A percentile compares a stretch with the other conserved stretches of the same genome.
Evolutionary conservation across 164 flowering plant species (phyloP).

Genomic region (Vitis labrusca): DNA sequence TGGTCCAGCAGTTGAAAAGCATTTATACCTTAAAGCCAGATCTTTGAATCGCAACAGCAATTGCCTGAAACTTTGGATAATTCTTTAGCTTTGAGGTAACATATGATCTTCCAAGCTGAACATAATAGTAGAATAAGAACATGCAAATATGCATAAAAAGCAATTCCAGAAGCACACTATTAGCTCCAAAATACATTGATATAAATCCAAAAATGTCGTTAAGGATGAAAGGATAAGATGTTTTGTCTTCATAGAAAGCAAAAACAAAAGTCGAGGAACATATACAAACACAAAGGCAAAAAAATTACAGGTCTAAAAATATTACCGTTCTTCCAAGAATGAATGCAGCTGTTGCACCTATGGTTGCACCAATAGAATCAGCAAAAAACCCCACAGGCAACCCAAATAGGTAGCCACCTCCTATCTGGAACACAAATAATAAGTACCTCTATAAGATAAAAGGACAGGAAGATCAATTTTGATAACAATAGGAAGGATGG

Average conservation of each 20-base stretch:
- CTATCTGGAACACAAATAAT: slow-evolving; percentile 46
- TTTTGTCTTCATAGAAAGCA: neutral
- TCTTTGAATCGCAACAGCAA: slow-evolving; percentile 29
- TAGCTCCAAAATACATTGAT: neutral
- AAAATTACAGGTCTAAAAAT: slow-evolving; percentile 4
- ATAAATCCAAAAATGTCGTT: neutral
- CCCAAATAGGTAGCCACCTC: slow-evolving; percentile 91
- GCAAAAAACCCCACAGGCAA: slow-evolving; percentile 79
- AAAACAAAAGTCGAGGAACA: neutral
- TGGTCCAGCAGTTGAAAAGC: neutral
- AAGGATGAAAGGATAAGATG: neutral
- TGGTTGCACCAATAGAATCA: slow-evolving; percentile 80
- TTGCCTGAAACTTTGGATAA: slow-evolving; percentile 36
- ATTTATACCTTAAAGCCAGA: slow-evolving; percentile 33
- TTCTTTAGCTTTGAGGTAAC: slow-evolving; percentile 34
- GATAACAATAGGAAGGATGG: neutral
- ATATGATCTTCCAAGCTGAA: slow-evolving; percentile 38
- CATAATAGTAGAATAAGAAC: neutral
- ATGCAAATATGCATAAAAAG: neutral
- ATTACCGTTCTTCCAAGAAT: slow-evolving; percentile 84
- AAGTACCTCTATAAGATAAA: neutral
- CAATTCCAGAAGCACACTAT: neutral
- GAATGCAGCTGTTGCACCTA: slow-evolving; percentile 83
- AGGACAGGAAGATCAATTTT: neutral
- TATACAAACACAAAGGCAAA: neutral